Base-by-base conservation (phyloP, 2,329 filamentous ascomycete genomes). In the Chaetomiaceae sp. region DNA sequence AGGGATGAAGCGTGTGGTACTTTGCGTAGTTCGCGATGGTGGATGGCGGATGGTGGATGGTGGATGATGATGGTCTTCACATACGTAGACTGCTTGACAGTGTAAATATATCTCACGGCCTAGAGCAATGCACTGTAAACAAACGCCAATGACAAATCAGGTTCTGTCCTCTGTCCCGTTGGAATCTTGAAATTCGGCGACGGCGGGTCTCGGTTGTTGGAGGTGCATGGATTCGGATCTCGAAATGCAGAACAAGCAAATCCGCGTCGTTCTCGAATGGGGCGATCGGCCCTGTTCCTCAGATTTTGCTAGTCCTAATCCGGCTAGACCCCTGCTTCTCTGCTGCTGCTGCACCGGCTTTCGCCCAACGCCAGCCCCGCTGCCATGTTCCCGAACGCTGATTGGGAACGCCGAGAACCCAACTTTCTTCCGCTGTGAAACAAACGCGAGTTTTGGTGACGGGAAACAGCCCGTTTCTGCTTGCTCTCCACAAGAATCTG, bases 401-500 rank as follows among this genome's bases (percentile, higher is more conserved):
- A 44, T 53, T 53, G 41, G 46, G 11, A 7, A 29, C 20, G 33
- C 32, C 18, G 29, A 37, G 30, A 42, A 42, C 53, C 43, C 37
- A 51, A 44, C 48, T 44, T n/a, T 55, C 53, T 47, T 40, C 52
- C 47, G 42, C 37, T 37, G 47, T 42, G 41, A 43, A 46, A 27
- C 41, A 42, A 48, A 29, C 38, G 38, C 40, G 18, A 21, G 21
- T 42, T 50, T 49, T 32, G 43, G 44, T 13, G 43, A 45, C 40
- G 20, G 33, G 21, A 20, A 32, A 52, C 21, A 51, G 38, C 36
- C n/a, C 37, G 25, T 48, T 45, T 44, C 41, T 48, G 43, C 37
- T 37, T 48, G 53, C 53, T 55, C 53, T 46, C 53, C 53, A 55
- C 53, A 51, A 51, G 48, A 48, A 51, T 30, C 42, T 18, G 37